A percentile compares a stretch with the other conserved stretches of the same genome.
Evolutionary conservation across 495 filamentous ascomycete genomes (phyloP).

Genomic region (Hypomontagnella monticulosa): DNA sequence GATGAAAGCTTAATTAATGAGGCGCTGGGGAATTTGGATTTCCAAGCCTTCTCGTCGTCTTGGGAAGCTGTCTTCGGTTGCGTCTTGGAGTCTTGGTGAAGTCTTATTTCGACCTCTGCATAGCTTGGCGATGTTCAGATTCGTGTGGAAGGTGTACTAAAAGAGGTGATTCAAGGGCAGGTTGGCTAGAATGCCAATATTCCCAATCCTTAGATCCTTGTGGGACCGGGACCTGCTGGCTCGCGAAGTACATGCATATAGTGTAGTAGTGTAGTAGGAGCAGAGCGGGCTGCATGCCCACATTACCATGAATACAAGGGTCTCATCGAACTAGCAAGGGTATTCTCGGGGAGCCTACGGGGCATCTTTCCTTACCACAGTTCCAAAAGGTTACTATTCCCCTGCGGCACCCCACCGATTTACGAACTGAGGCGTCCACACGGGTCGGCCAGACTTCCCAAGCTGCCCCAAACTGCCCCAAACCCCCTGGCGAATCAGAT

Average conservation of each 20-base stretch:
- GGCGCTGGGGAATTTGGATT: not conserved
- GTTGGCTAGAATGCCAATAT: not conserved
- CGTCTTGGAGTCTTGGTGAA: conserved; percentile 38
- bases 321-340: too few relatives aligned
- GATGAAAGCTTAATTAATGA: conserved; percentile 3
- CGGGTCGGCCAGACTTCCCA: not conserved
- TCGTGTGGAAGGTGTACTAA: not conserved
- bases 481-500: conserved; percentile 32
- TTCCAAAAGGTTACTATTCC: too few relatives aligned
- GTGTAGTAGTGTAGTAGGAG: too few relatives aligned
- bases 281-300: conserved; percentile 5
- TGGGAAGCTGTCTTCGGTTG: not conserved
- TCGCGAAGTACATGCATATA: too few relatives aligned
- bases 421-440: conserved; percentile 29
- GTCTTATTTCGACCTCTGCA: conserved; percentile 35
- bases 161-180: too few relatives aligned
- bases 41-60: conserved; percentile 22
- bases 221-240: too few relatives aligned
- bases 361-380: too few relatives aligned
- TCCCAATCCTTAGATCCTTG: not conserved
- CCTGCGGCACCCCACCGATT: conserved; percentile 19
- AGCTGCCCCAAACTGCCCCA: too few relatives aligned
- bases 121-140: conserved; percentile 29
- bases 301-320: conserved; percentile 5
- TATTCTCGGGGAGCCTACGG: too few relatives aligned